Evolutionary conservation across 495 filamentous ascomycete genomes (phyloP).

Genomic region (Aspergillus haitiensis): DNA sequence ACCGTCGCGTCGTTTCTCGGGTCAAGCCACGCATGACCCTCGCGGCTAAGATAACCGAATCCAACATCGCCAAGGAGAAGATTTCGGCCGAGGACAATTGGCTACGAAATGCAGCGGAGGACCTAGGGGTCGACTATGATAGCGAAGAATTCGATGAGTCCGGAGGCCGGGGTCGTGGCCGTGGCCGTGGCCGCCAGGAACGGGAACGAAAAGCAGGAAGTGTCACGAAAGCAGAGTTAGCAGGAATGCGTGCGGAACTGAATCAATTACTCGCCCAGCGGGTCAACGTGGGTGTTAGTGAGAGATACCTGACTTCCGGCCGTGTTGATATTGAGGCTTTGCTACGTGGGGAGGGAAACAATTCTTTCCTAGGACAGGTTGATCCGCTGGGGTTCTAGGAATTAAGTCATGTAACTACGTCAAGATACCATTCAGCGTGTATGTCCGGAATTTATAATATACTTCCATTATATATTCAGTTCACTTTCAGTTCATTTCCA

Average conservation of each 20-base stretch:
- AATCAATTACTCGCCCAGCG: slow-evolving; percentile 63
- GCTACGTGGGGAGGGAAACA: slow-evolving; percentile 59
- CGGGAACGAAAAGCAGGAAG: slow-evolving; percentile 69
- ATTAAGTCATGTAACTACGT: slow-evolving; percentile 7
- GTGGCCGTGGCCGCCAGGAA: slow-evolving; percentile 66
- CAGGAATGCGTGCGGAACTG: slow-evolving; percentile 43
- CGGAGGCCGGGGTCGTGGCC: slow-evolving; percentile 64
- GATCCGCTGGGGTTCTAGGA: slow-evolving; percentile 48
- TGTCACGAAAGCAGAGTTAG: slow-evolving; percentile 70
- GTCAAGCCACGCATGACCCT: slow-evolving; percentile 72
- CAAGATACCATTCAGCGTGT: slow-evolving; percentile 18
- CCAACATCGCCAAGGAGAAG: slow-evolving; percentile 81
- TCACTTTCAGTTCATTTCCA: no score
- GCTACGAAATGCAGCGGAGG: slow-evolving; percentile 81
- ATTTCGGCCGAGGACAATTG: slow-evolving; percentile 79
- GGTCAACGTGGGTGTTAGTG: slow-evolving; percentile 89
- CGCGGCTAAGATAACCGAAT: slow-evolving; percentile 82
- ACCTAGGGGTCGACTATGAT: slow-evolving; percentile 92
- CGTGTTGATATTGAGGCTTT: slow-evolving; percentile 80
- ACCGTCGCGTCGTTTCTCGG: slow-evolving; percentile 72
- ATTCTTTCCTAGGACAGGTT: slow-evolving; percentile 64
- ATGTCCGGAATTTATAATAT: not conserved
- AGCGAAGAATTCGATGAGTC: slow-evolving; percentile 75
- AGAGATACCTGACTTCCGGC: slow-evolving; percentile 80
- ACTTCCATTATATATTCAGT: not conserved